Percentiles rank a stretch among this genome's conserved stretches.
These are phyloP conservation scores for Tetradesmus lagerheimii DNA, from an alignment of 139 green algal genomes.

Conservation along the genomic window DNA sequence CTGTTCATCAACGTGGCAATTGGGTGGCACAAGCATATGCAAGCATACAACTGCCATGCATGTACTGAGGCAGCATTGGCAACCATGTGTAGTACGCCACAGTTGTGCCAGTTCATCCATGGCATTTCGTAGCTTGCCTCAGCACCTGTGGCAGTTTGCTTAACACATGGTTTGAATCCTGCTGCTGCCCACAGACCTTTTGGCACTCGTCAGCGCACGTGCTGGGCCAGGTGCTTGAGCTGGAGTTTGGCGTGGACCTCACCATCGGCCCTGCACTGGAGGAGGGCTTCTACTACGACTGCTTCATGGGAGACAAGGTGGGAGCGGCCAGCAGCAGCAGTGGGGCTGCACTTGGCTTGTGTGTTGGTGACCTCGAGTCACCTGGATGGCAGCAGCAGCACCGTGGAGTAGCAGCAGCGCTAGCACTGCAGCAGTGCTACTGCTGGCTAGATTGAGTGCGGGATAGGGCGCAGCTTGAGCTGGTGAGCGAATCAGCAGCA, in stretches of 20 bases:
- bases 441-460: too few species aligned
- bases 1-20: not conserved
- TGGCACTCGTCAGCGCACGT: conserved; percentile 97
- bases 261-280: conserved; percentile 97
- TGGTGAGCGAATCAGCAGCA: too few species aligned
- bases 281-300: conserved; percentile 99
- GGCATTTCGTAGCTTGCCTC: too few species aligned
- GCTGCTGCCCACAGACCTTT: conserved; percentile 84
- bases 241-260: conserved; percentile 94
- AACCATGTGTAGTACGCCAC: too few species aligned
- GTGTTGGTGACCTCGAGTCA: too few species aligned
- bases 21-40: not conserved
- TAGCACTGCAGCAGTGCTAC: not conserved
- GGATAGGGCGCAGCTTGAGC: too few species aligned
- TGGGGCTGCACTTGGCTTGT: too few species aligned
- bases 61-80: not conserved
- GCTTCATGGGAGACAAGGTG: conserved; percentile 88
- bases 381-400: not conserved
- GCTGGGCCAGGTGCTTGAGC: conserved; percentile 95
- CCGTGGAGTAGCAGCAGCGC: not conserved
- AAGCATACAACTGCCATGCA: not conserved
- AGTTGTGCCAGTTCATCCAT: not conserved
- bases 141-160: too few species aligned
- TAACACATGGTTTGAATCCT: not conserved
- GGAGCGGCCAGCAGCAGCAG: not conserved